A percentile compares a stretch with the other conserved stretches of the same genome.
Conservation (phyloP, 1,284 basidiomycete species). For the Puccinia horiana region DNA sequence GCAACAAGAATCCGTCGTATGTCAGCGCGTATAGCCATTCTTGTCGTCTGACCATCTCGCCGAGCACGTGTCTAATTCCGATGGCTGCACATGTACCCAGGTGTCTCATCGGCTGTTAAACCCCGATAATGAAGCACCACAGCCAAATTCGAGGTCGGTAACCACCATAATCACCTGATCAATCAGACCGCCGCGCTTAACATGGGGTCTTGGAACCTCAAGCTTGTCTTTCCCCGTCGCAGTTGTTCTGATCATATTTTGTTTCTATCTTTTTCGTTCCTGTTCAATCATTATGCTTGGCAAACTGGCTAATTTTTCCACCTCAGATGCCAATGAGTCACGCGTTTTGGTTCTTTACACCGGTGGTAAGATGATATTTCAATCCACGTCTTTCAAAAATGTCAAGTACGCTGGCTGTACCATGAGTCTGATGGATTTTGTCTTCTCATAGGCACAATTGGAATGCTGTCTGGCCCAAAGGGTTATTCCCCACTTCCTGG, state of each 20-base stretch:
- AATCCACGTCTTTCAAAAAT: not conserved
- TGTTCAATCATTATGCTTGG: not conserved
- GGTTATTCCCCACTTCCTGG: slow-evolving; percentile 44
- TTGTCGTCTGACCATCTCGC: not conserved
- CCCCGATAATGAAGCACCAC: not conserved
- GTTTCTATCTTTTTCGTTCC: not conserved
- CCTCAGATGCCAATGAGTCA: slow-evolving; percentile 37
- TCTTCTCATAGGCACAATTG: slow-evolving; percentile 32
- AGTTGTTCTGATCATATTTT: not conserved
- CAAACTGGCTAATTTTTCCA: not conserved
- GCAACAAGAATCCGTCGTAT: no score
- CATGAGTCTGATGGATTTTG: not conserved
- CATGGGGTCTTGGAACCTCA: not conserved
- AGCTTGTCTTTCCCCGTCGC: not conserved
- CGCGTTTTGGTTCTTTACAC: slow-evolving; percentile 48
- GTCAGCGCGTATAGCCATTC: not conserved
- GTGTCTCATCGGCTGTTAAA: not conserved
- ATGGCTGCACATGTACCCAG: not conserved
- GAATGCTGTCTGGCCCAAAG: slow-evolving; percentile 41
- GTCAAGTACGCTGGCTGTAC: not conserved
- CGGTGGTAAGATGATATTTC: slow-evolving; percentile 25
- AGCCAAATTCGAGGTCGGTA: slow-evolving; percentile 14
- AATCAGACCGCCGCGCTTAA: not conserved
- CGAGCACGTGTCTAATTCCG: not conserved
- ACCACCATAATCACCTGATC: not conserved